Evolutionary conservation across 2,329 filamentous ascomycete genomes (phyloP), one percentile per base, ranked within the genome.

Genomic region (Acarospora socialis): DNA sequence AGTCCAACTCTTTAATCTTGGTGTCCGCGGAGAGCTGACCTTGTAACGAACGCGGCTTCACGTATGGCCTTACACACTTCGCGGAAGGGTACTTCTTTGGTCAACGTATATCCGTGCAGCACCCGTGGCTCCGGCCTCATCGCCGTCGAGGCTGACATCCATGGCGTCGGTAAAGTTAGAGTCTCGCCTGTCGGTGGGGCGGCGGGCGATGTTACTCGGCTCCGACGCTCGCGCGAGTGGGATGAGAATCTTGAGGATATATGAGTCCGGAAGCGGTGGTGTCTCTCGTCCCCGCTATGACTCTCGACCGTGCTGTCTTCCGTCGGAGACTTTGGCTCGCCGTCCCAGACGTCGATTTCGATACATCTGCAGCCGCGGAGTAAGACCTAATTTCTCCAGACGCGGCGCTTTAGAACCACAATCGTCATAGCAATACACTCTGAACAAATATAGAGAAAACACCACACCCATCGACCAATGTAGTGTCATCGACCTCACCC

Each of bases 321-420:
- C 28, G 48, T 49, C 9, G 52, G 48, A 2, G 57, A 55, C 13
- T 53, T 59, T 6, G 57, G 56, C 25, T 68, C 63, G 8, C 83
- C 81, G 53, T 94, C 81, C 81, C 86, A 93, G 3, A 94, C 83
- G 49, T 94, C 87, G 34, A 94, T 90, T 53, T 94, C 86, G 28
- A 94, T 83, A 48, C 84, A 94, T 39, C 86, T 74, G 48, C 86
- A 92, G 28, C 81, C 81, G 31, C 73, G 68, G 21, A 70, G 63
- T 8, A 94, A 70, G 8, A 80, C 77, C 68, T 81, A 45, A 21
- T 31, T 33, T n/a, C n/a, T n/a, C n/a, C n/a, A n/a, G n/a, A n/a
- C n/a, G n/a, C n/a, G n/a, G n/a, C 12, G 18, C n/a, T n/a, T n/a
- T n/a, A n/a, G n/a, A n/a, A n/a, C n/a, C n/a, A n/a, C n/a, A n/a